A percentile compares a stretch with the other conserved stretches of the same genome.
phyloP scores from a whole-genome alignment of 2,329 filamentous ascomycete genomes.

The Sporothrix luriei region DNA sequence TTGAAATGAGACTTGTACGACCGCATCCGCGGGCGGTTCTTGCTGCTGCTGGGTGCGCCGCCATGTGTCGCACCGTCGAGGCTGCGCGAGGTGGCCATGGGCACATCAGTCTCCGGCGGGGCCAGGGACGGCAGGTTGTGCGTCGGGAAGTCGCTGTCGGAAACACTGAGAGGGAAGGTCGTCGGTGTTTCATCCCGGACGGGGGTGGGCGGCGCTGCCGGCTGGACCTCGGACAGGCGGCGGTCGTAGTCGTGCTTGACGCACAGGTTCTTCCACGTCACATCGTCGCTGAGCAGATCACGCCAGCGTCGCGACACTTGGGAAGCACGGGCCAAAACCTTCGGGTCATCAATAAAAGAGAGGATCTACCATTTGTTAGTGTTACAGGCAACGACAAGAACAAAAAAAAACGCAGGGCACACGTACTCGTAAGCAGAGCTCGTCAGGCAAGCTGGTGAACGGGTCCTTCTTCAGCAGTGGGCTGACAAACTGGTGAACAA shows the following conservation, averaged over 20 bases:
- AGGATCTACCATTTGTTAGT: conserved; percentile 64
- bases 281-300: conserved; percentile 90
- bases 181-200: conserved; percentile 41
- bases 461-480: conserved; percentile 94
- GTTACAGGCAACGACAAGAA: not conserved
- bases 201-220: conserved; percentile 41
- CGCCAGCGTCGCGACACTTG: conserved; percentile 96
- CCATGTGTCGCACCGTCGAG: conserved; percentile 50
- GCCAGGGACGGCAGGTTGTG: conserved; percentile 40
- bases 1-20: conserved; percentile 98
- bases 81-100: conserved; percentile 52
- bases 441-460: conserved; percentile 87
- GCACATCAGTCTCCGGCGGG: conserved; percentile 42
- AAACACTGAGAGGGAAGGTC: conserved; percentile 43
- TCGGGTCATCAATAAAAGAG: conserved; percentile 95
- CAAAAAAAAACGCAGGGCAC: not conserved
- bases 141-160: conserved; percentile 33
- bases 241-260: conserved; percentile 88
- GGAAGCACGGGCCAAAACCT: conserved; percentile 86
- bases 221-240: conserved; percentile 55
- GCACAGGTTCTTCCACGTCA: conserved; percentile 97
- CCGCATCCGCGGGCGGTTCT: conserved; percentile 64
- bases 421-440: conserved; percentile 83
- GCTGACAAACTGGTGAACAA: conserved; percentile 94
- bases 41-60: conserved; percentile 38